Base-by-base conservation (phyloP, 1,139 yeast species). In the Yamadazyma membranifaciens region DNA sequence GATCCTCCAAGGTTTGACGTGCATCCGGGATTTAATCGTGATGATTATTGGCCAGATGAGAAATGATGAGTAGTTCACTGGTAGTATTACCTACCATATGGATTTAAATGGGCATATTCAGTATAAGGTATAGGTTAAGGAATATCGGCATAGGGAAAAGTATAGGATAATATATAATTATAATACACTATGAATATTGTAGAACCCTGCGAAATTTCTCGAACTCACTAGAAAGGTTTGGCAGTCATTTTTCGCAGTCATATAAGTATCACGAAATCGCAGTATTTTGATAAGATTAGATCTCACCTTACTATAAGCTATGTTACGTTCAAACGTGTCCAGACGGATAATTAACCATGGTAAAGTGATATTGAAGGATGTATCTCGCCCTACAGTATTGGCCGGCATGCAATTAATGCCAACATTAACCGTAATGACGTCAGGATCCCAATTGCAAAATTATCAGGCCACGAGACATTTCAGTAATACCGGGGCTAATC, bases 41-140 rank as follows among this genome's bases (percentile, higher is more conserved):
- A 51, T 6, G 73, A 67, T 47, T 68, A 68, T 47, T 67, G 70
- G 69, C 63, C 60, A 27, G 65, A 65, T 12, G 40, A 45, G 12
- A 36, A 33, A 29, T 9, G 17, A 20, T 20, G 31, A n/a, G n/a
- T 26, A 7, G 10, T 22, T 22, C 26, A 22, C 26, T 22, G 26
- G 26, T 22, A 22, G 26, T 22, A 22, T 6, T 22, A 22, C 26
- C 26, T 22, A 10, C 26, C 10, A 22, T 10, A 26, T 4, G 28
- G 24, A 7, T 20, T 20, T 20, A 20, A 20, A 6, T 20, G 24
- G 7, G 24, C 5, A 20, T 20, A 20, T 6, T 20, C 24, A 20
- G 7, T 20, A 20, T 20, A 20, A 20, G 5, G 24, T 7, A 7
- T 20, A 20, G 24, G 7, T 20, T 20, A 36, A 12, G 6, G 29